These are phyloP conservation scores for Trichoderma cornu-damae DNA, from an alignment of 2,329 filamentous ascomycete genomes.

Conservation along the genomic window DNA sequence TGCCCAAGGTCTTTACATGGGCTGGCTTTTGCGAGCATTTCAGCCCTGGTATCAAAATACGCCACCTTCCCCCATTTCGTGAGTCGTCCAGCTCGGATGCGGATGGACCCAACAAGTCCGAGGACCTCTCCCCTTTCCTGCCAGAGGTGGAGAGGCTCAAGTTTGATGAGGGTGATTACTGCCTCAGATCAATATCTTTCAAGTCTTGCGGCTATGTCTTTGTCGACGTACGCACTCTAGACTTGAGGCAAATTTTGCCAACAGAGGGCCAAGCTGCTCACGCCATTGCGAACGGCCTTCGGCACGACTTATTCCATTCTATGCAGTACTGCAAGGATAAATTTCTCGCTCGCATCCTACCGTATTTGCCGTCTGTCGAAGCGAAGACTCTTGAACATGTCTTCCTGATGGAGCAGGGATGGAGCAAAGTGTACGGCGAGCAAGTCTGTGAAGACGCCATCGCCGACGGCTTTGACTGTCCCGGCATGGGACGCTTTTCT, in stretches of 20 bases:
- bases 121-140: neutral
- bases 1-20: conserved; percentile 36
- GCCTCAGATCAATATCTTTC: conserved; percentile 43
- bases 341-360: conserved; percentile 34
- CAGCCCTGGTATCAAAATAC: conserved; percentile 34
- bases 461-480: conserved; percentile 33
- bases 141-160: conserved; percentile 19
- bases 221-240: conserved; percentile 35
- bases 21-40: conserved; percentile 40
- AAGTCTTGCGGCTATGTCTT: conserved; percentile 58
- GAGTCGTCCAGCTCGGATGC: neutral
- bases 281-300: conserved; percentile 3
- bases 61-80: neutral
- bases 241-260: conserved; percentile 35
- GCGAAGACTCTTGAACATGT: conserved; percentile 26
- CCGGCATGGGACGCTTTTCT: conserved; percentile 39
- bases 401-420: conserved; percentile 37
- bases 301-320: conserved; percentile 24
- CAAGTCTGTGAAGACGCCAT: conserved; percentile 31
- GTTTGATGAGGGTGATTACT: conserved; percentile 28
- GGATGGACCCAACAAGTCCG: neutral
- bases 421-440: conserved; percentile 33
- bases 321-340: conserved; percentile 37
- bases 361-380: conserved; percentile 30
- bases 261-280: neutral